Evolutionary conservation across 2,329 filamentous ascomycete genomes (phyloP).

Genomic region (Verticillium dahliae): DNA sequence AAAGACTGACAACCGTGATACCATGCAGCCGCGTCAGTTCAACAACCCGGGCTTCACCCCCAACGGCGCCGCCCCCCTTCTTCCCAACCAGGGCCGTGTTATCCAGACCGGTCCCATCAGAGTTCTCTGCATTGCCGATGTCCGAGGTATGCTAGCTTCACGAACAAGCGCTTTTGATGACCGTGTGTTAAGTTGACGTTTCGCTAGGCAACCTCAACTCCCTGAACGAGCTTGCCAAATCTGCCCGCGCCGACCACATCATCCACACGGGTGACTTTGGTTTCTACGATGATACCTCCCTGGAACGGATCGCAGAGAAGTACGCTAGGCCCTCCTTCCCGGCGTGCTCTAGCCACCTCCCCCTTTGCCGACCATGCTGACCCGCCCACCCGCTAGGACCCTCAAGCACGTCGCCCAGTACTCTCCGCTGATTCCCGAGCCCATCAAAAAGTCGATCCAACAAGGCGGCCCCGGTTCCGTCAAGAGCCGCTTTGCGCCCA

Average conservation of each 20-base stretch:
- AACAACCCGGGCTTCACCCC: conserved; percentile 53
- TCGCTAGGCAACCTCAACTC: conserved; percentile 81
- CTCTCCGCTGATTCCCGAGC: conserved; percentile 83
- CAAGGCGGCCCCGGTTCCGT: conserved; percentile 67
- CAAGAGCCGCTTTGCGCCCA: conserved; percentile 75
- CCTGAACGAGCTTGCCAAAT: conserved; percentile 91
- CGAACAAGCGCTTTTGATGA: not conserved
- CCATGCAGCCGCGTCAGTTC: conserved; percentile 32
- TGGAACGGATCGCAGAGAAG: conserved; percentile 98
- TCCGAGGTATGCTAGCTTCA: conserved; percentile 49
- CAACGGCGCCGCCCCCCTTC: conserved; percentile 58
- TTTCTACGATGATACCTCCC: conserved; percentile 93
- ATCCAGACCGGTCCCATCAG: conserved; percentile 60
- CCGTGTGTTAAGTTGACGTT: conserved; percentile 4
- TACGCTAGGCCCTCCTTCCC: conserved; percentile 38
- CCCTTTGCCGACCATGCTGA: conserved; percentile 12
- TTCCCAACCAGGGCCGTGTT: conserved; percentile 62
- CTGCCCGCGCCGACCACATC: conserved; percentile 93
- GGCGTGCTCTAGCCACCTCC: not conserved
- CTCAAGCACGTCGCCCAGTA: conserved; percentile 98
- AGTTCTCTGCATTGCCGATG: conserved; percentile 65
- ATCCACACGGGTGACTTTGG: conserved; percentile 99
- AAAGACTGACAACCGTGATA: not conserved
- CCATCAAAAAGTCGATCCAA: conserved; percentile 61
- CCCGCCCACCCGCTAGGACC: conserved; percentile 51